Conservation (phyloP, 768 basidiomycete genomes). For the Hypholoma sublateritium region DNA sequence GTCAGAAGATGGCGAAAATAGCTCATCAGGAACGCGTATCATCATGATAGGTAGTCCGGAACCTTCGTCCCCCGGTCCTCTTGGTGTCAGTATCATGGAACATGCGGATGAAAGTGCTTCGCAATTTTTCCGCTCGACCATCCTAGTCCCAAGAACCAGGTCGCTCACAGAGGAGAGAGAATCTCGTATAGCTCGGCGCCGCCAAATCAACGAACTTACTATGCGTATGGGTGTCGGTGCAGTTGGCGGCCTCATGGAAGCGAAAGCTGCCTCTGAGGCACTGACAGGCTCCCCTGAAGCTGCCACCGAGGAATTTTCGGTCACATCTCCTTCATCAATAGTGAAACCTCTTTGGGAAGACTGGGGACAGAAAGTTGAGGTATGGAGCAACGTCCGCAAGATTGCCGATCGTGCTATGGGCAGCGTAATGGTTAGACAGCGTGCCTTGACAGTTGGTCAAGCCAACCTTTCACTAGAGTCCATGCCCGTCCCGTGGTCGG, state of each 20-base stretch:
- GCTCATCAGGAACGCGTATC: constrained; percentile 39
- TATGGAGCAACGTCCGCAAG: constrained; percentile 68
- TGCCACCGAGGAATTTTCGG: constrained; percentile 6
- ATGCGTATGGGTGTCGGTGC: constrained; percentile 83
- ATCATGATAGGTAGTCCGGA: constrained; percentile 47
- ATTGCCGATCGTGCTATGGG: constrained; percentile 81
- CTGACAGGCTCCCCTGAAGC: constrained; percentile 4
- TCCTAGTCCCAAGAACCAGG: constrained; percentile 65
- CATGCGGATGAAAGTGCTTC: constrained; percentile 22
- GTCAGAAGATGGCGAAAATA: constrained; percentile 36
- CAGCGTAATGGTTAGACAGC: constrained; percentile 45
- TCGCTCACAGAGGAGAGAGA: constrained; percentile 53
- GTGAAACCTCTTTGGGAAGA: constrained; percentile 48
- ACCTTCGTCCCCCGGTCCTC: constrained; percentile 24
- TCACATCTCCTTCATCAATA: constrained; percentile 1
- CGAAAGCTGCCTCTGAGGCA: constrained; percentile 29
- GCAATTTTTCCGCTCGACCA: constrained; percentile 64
- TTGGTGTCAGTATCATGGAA: constrained; percentile 22
- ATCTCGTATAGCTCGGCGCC: constrained; percentile 59
- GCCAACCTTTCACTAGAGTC: constrained; percentile 49
- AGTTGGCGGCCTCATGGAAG: constrained; percentile 65
- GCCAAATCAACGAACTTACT: constrained; percentile 77
- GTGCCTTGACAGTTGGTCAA: constrained; percentile 14
- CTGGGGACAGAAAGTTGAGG: constrained; percentile 70
- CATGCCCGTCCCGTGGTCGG: constrained; percentile 65